Evolutionary conservation across 176 grass and related monocot genomes (phyloP), one percentile per base, ranked within the genome.

Genomic region (Juncus inflexus): DNA sequence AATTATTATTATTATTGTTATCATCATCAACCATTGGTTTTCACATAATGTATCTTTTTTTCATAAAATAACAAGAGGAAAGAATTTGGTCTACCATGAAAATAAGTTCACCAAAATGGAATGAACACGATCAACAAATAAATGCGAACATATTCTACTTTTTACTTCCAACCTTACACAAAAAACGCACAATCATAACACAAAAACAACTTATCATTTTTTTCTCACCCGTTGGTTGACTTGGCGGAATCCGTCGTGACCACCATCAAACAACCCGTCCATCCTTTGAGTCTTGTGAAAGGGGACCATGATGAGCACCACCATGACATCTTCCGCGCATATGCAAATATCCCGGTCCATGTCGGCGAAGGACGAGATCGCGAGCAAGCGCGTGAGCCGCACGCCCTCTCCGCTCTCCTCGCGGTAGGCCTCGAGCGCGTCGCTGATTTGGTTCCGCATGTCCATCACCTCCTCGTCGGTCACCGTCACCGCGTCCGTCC

Each of bases 321-420:
- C 79, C 90, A 80, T 85, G 8, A 75, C 82, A 69, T 95, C 90
- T 64, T 84, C 79, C 0, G 85, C 82, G 55, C 81, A 84, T 60
- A 83, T 80, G 73, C 85, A 95, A n/a, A 95, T 73, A 77, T 95
- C 90, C 54, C 56, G 63, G 50, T 89, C 79, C 90, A 95, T 89
- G 82, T 89, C 85, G 2, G 58, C 69, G 67, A 95, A 95, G 14
- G 79, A 75, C 0, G 90, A 95, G 4, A 95, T 53, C 10, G 82
- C 85, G 9, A 95, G 68, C 39, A 89, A 54, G 1, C 82, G 51
- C 0, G 55, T 75, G 50, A 95, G 81, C 78, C 77, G 79, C 3
- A 77, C 68, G 9, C 38, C 76, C 0, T 72, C 76, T 12, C 68
- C 84, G 59, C 47, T 49, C 5, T 77, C 75, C 2, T 49, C 40